phyloP scores from a whole-genome alignment of 2,329 filamentous ascomycete genomes.

The Diaporthe sp. region DNA sequence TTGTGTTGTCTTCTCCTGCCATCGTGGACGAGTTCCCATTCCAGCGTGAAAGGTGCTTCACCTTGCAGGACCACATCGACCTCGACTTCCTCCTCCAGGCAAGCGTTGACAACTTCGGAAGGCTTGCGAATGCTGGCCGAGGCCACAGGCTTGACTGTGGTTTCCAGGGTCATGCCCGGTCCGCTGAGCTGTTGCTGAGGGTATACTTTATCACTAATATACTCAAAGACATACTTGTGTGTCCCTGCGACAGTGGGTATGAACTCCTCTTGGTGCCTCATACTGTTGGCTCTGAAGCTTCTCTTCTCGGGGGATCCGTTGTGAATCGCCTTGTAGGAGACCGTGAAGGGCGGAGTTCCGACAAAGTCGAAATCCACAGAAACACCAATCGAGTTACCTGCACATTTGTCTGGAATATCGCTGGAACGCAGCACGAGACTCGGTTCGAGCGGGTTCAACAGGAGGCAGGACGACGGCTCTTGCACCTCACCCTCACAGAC shows the following conservation, averaged over 20 bases:
- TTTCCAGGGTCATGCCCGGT: conserved; percentile 77
- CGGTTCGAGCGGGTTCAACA: conserved; percentile 92
- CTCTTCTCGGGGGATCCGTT: conserved; percentile 69
- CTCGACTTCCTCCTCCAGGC: conserved; percentile 84
- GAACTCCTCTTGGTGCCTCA: conserved; percentile 88
- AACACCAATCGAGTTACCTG: conserved; percentile 91
- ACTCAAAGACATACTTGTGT: conserved; percentile 88
- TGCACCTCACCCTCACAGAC: conserved; percentile 90
- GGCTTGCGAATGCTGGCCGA: conserved; percentile 78
- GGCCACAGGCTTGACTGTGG: conserved; percentile 93
- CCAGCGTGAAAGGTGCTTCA: conserved; percentile 87
- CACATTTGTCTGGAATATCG: conserved; percentile 94
- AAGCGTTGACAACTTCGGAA: conserved; percentile 73
- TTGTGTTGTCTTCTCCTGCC: conserved; percentile 83
- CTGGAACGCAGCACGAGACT: conserved; percentile 80
- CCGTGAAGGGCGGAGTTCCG: conserved; percentile 90
- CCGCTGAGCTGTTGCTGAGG: conserved; percentile 73
- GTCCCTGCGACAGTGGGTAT: conserved; percentile 84
- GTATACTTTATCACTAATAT: conserved; percentile 88
- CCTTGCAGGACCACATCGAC: conserved; percentile 81
- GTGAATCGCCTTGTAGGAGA: conserved; percentile 81
- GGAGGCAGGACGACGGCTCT: conserved; percentile 92
- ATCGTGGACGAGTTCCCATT: conserved; percentile 93
- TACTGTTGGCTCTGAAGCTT: conserved; percentile 72
- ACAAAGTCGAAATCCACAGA: conserved; percentile 90